Base-by-base conservation (phyloP, 1,284 basidiomycete species). In the Cryptococcus floricola region DNA sequence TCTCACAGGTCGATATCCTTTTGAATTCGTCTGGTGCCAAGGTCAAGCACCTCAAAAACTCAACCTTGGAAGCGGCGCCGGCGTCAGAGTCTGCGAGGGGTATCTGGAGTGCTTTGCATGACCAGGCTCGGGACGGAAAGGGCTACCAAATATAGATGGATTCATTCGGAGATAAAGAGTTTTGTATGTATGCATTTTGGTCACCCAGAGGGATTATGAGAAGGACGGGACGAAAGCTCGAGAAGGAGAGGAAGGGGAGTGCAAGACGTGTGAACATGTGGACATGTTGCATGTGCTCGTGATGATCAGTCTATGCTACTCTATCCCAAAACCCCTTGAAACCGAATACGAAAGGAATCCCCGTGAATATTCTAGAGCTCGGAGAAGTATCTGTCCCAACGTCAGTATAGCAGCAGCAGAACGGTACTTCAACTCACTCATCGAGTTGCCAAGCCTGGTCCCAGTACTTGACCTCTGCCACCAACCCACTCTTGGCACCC, bases 401-500 rank as follows among this genome's bases (percentile, higher is more conserved):
- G 18, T 46, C 31, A 42, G 55, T 31, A 14, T 41, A 10, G n/a
- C 23, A 39, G 25, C 31, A 38, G 12, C 46, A 12, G 5, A 9
- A 37, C 10, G 12, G 27, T 39, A 19, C 28, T 25, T 9, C 31
- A 12, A 68, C 65, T 59, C 54, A 83, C 76, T 93, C 89, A 73
- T 96, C 93, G 48, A 92, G 85, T 73, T 95, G 88, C 92, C 93
- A 96, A 49, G 91, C 92, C 46, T 91, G 91, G 13, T 84, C 85
- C 92, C 93, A 96, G 68, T 89, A 86, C 66, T 84, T 82, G 60
- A 92, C 81, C 52, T 85, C 76, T 62, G 87, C 87, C 60, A 84
- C 82, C 60, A 94, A 79, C 14, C 87, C 87, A 38, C 79, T 77
- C 44, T 76, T 75, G 49, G 81, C 73, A 7, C 87, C 89, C 55